These are phyloP conservation scores for Apophysomyces ossiformis DNA, from an alignment of 371 early-diverging fungal species.

Conservation along the genomic window DNA sequence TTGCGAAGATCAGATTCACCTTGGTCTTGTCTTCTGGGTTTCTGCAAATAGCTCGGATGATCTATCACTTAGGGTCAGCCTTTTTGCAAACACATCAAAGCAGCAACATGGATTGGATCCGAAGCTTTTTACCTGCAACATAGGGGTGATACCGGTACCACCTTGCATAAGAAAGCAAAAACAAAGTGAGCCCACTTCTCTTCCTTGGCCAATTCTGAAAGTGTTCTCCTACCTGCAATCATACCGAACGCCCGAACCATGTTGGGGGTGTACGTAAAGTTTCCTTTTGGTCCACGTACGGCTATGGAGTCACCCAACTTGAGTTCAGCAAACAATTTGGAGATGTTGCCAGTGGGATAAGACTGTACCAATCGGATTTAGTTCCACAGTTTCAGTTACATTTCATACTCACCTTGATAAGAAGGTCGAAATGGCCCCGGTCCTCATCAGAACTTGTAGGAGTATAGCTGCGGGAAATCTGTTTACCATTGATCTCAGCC, in stretches of 20 bases:
- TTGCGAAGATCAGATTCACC: constrained; percentile 89
- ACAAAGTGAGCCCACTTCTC: constrained; percentile 6
- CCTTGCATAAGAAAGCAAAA: constrained; percentile 11
- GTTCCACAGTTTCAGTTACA: background rate
- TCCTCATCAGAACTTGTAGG: constrained; percentile 88
- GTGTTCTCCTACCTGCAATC: constrained; percentile 44
- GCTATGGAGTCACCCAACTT: constrained; percentile 82
- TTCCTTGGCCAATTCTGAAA: background rate
- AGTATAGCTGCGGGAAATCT: constrained; percentile 90
- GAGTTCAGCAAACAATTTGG: constrained; percentile 76
- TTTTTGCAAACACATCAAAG: background rate
- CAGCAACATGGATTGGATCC: background rate
- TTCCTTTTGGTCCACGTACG: constrained; percentile 92
- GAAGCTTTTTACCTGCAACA: constrained; percentile 71
- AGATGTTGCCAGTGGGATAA: constrained; percentile 87
- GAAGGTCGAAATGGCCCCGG: constrained; percentile 86
- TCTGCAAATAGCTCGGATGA: constrained; percentile 80
- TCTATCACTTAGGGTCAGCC: constrained; percentile 34
- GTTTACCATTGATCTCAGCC: constrained; percentile 87
- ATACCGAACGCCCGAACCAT: constrained; percentile 84
- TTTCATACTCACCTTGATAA: constrained; percentile 78
- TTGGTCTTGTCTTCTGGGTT: constrained; percentile 87
- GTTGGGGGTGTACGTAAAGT: constrained; percentile 87
- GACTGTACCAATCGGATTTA: constrained; percentile 47
- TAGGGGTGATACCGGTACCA: constrained; percentile 94